phyloP scores from a whole-genome alignment of 1,139 yeast genomes.

The Sugiyamaella japonica region DNA sequence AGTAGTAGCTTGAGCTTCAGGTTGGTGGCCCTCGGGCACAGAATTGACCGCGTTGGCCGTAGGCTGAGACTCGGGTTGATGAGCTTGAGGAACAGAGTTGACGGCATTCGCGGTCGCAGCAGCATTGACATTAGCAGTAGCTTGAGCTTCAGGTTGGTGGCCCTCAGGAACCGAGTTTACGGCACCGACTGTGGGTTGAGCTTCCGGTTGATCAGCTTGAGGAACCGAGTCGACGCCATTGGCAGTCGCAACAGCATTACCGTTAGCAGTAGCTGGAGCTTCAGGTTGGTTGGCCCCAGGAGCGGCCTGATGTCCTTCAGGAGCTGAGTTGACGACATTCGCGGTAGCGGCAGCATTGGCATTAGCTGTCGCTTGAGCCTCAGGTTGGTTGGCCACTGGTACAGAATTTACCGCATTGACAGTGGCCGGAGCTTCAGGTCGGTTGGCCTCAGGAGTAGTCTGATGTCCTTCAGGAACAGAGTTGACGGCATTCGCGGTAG shows the following conservation, averaged over 20 bases:
- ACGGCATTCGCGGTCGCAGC: not conserved
- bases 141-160: not conserved
- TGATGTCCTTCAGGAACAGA: no score
- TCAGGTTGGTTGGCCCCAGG: no score
- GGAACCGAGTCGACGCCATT: not conserved
- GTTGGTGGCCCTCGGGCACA: not conserved
- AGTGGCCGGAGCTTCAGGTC: no score
- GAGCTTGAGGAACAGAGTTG: not conserved
- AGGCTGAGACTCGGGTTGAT: not conserved
- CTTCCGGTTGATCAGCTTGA: not conserved
- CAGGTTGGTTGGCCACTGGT: no score
- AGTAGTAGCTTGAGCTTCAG: not conserved
- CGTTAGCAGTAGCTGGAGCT: no score
- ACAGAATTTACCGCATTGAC: no score
- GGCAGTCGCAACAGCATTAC: no score
- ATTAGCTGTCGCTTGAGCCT: no score
- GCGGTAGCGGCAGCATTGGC: no score
- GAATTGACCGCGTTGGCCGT: not conserved
- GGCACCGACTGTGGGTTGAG: not conserved
- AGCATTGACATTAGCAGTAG: not conserved
- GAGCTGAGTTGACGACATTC: no score
- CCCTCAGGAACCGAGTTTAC: not conserved
- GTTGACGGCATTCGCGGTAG: not conserved
- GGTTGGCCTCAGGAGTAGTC: no score
- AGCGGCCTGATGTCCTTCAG: no score